phyloP scores from a whole-genome alignment of 2,329 filamentous ascomycete genomes.

The Xylaria sp. region DNA sequence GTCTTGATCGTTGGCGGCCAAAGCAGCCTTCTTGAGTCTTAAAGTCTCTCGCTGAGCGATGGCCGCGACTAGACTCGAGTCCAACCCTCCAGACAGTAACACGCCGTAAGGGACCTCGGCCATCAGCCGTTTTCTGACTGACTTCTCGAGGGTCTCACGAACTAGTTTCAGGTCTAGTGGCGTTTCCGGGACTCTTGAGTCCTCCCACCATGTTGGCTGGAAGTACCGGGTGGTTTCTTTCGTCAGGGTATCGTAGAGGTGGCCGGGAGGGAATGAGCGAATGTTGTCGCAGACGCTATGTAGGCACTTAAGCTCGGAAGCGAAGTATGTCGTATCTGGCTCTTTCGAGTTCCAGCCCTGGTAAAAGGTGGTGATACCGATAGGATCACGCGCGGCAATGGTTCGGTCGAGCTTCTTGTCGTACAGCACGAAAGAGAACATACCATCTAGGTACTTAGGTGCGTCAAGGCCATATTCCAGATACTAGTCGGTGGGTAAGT shows the following conservation, averaged over 20 bases:
- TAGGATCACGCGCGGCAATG: constrained; percentile 93
- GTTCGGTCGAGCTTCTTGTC: constrained; percentile 94
- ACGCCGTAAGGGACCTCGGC: constrained; percentile 98
- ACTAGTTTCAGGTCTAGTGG: constrained; percentile 87
- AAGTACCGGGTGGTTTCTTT: constrained; percentile 88
- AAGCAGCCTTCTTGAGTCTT: constrained; percentile 74
- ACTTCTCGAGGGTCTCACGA: constrained; percentile 83
- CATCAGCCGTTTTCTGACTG: constrained; percentile 97
- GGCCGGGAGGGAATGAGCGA: constrained; percentile 91
- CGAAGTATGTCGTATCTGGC: constrained; percentile 90
- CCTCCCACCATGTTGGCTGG: constrained; percentile 92
- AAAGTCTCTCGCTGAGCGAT: constrained; percentile 95
- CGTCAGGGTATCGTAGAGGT: constrained; percentile 95
- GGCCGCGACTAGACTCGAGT: constrained; percentile 93
- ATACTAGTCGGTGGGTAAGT: constrained; percentile 68
- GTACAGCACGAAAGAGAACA: constrained; percentile 99
- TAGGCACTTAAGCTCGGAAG: constrained; percentile 94
- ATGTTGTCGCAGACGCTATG: constrained; percentile 96
- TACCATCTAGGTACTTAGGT: constrained; percentile 93
- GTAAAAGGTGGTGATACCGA: constrained; percentile 97
- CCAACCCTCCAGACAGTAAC: constrained; percentile 90
- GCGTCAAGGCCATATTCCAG: constrained; percentile 91
- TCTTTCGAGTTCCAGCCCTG: constrained; percentile 89
- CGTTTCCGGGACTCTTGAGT: constrained; percentile 77
- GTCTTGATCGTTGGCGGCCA: constrained; percentile 58